Percentiles rank a stretch among this genome's conserved stretches.
Conservation (phyloP, 2,329 filamentous ascomycete genomes). For the Venturia carpophila region DNA sequence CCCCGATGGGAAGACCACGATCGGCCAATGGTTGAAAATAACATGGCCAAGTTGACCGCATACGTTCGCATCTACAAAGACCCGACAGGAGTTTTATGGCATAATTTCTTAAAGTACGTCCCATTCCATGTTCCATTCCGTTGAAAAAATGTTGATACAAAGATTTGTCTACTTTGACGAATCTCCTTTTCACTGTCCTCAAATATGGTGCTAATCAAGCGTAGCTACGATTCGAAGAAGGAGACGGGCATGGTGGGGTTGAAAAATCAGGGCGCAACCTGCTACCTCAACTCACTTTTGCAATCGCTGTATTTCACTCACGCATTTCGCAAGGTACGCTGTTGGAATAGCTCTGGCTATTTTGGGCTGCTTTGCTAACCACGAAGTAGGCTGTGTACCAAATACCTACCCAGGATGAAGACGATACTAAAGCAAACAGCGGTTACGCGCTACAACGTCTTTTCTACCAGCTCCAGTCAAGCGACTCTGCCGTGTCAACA, state of each 20-base stretch:
- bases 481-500: constrained; percentile 72
- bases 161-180: no score
- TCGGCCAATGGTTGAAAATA: constrained; percentile 69
- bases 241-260: constrained; percentile 95
- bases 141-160: neutral
- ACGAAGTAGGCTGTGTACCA: constrained; percentile 74
- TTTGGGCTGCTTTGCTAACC: neutral
- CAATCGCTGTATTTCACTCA: constrained; percentile 52
- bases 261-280: constrained; percentile 83
- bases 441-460: constrained; percentile 89
- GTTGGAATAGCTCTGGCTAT: neutral
- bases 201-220: neutral
- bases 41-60: constrained; percentile 70
- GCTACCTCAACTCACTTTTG: constrained; percentile 45
- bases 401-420: constrained; percentile 84
- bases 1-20: constrained; percentile 61
- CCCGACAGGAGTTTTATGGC: constrained; percentile 82
- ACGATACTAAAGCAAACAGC: constrained; percentile 68
- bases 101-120: constrained; percentile 68
- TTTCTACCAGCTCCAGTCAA: constrained; percentile 92
- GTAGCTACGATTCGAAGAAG: constrained; percentile 89
- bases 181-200: neutral
- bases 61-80: constrained; percentile 78
- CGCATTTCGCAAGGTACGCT: constrained; percentile 75
- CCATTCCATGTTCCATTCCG: neutral